Evolutionary conservation across 495 filamentous ascomycete genomes (phyloP).

Genomic region (Penicillium paxilli): DNA sequence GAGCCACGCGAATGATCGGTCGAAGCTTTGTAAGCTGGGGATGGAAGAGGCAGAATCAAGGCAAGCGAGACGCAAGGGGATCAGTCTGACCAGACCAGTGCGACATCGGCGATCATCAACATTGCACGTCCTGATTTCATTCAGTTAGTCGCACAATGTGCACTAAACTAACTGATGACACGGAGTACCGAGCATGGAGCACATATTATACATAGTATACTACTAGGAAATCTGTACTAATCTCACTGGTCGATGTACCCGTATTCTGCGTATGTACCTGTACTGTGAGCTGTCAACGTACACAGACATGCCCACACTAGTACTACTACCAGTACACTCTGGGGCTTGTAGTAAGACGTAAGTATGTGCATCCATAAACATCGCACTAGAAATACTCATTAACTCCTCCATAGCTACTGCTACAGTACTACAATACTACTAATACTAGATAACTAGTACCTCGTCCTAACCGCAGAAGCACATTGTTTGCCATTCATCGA

Average conservation of each 20-base stretch:
- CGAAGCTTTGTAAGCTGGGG: neutral
- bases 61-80: conserved; percentile 17
- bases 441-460: neutral
- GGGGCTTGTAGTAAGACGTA: too few species aligned
- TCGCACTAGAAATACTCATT: too few species aligned
- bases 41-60: neutral
- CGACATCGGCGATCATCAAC: neutral
- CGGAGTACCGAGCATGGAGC: too few species aligned
- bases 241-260: too few species aligned
- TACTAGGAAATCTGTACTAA: neutral
- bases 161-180: too few species aligned
- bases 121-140: neutral
- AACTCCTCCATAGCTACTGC: too few species aligned
- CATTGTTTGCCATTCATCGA: conserved; percentile 7
- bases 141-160: neutral
- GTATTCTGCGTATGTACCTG: too few species aligned
- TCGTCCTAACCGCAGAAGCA: neutral
- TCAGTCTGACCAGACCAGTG: neutral
- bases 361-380: too few species aligned
- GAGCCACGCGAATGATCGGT: conserved; percentile 15
- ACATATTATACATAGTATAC: neutral
- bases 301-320: too few species aligned
- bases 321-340: too few species aligned
- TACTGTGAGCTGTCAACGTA: too few species aligned
- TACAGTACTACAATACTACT: too few species aligned